phyloP scores from a whole-genome alignment of 139 green algal species.

The Raphidocelis subcapitata region DNA sequence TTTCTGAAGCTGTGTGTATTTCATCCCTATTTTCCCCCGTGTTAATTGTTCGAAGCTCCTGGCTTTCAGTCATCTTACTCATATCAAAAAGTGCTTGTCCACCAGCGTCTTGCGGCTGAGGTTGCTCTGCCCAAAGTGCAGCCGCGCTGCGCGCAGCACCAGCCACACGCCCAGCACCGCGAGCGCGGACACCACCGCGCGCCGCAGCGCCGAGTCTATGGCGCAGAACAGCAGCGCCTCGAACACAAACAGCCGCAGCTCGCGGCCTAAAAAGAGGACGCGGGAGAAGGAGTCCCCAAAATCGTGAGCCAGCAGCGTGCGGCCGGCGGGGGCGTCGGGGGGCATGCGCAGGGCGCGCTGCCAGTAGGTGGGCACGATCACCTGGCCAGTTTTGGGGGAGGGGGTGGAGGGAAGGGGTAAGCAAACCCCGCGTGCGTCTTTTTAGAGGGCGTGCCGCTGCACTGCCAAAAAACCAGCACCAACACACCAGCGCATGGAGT shows the following conservation, averaged over 20 bases:
- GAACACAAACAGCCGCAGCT: slow-evolving; percentile 47
- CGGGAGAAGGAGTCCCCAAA: slow-evolving; percentile 35
- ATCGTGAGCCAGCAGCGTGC: slow-evolving; percentile 51
- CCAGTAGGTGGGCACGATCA: slow-evolving; percentile 46
- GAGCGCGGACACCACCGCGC: slow-evolving; percentile 25
- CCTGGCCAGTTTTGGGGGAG: slow-evolving; percentile 35
- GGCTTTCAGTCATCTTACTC: slow-evolving; percentile 6
- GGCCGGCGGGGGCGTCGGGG: slow-evolving; percentile 22
- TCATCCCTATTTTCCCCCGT: no score
- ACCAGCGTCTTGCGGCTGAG: slow-evolving; percentile 46
- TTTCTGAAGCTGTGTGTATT: no score
- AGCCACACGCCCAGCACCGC: slow-evolving; percentile 31
- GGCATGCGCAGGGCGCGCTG: slow-evolving; percentile 48
- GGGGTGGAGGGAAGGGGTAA: neutral
- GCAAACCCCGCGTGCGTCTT: no score
- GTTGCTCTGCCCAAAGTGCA: slow-evolving; percentile 39
- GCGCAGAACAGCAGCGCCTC: slow-evolving; percentile 54
- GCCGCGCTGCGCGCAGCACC: slow-evolving; percentile 20
- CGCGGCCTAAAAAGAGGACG: slow-evolving; percentile 43
- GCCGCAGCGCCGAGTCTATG: slow-evolving; percentile 26
- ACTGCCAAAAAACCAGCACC: no score
- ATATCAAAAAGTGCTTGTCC: slow-evolving; percentile 51
- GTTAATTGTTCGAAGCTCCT: no score
- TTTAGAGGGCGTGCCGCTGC: no score
- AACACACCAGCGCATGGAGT: no score